Percentiles rank a stretch among this genome's conserved stretches.
Evolutionary conservation across 176 grass and related monocot genomes (phyloP).

Genomic region (Otatea glauca): DNA sequence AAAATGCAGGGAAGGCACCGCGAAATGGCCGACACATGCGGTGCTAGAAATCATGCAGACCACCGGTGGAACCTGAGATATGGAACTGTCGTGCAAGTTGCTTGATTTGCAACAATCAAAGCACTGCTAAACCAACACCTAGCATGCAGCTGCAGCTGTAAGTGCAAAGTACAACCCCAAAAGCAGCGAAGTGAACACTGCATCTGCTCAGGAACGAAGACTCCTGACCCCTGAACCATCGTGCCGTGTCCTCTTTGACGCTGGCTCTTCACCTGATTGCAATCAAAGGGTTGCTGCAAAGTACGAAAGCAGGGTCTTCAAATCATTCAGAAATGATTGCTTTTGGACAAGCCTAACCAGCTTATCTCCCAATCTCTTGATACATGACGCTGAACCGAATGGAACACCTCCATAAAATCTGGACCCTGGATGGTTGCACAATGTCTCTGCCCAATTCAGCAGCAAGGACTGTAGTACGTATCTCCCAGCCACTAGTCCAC

Average conservation of each 20-base stretch:
- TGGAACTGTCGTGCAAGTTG: constrained; percentile 3
- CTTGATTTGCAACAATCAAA: constrained; percentile 22
- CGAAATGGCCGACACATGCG: constrained; percentile 9
- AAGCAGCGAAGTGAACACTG: constrained; percentile 26
- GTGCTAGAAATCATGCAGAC: constrained; percentile 33
- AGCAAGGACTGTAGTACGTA: constrained; percentile 16
- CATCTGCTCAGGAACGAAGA: background rate
- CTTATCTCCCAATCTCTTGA: constrained; percentile 18
- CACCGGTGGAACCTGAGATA: background rate
- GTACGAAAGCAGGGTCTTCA: background rate
- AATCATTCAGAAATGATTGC: constrained; percentile 9
- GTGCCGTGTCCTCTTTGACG: background rate
- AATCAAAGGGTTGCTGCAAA: background rate
- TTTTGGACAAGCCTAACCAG: background rate
- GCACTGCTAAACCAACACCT: constrained; percentile 15
- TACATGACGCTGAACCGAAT: background rate
- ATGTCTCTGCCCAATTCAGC: constrained; percentile 20
- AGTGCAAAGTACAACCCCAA: constrained; percentile 22
- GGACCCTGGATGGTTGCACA: constrained; percentile 7
- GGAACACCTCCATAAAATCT: constrained; percentile 22
- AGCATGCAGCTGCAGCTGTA: constrained; percentile 30
- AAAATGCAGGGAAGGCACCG: constrained; percentile 3
- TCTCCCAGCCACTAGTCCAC: constrained; percentile 15
- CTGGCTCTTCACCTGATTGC: constrained; percentile 4
- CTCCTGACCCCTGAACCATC: background rate